phyloP scores from a whole-genome alignment of 2,329 filamentous ascomycete genomes.

The Bisporella sp. region DNA sequence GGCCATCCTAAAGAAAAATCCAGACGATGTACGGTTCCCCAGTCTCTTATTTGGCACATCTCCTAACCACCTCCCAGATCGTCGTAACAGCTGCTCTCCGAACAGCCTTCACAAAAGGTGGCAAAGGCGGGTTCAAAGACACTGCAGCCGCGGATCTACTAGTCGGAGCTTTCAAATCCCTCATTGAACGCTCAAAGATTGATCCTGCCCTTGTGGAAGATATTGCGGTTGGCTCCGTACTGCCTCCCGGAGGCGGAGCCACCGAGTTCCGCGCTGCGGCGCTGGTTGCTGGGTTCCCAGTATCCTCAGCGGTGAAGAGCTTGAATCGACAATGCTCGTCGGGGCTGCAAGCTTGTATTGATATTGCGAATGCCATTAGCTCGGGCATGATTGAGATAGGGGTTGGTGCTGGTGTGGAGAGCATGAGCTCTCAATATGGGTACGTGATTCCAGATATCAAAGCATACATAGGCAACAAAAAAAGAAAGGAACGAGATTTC shows the following conservation, averaged over 20 bases:
- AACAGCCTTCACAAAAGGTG: conserved; percentile 86
- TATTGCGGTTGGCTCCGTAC: conserved; percentile 83
- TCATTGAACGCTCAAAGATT: conserved; percentile 81
- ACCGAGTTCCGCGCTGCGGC: conserved; percentile 94
- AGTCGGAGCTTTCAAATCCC: conserved; percentile 70
- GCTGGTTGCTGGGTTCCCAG: conserved; percentile 85
- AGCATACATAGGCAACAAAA: no score
- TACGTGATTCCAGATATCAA: conserved; percentile 32
- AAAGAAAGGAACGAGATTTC: background rate
- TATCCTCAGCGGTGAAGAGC: conserved; percentile 73
- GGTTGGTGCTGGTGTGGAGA: conserved; percentile 91
- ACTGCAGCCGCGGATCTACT: conserved; percentile 82
- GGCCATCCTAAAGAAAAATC: conserved; percentile 53
- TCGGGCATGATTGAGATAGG: conserved; percentile 92
- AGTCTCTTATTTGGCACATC: background rate
- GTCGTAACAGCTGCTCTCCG: conserved; percentile 91
- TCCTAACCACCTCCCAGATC: conserved; percentile 40
- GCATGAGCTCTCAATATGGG: conserved; percentile 92
- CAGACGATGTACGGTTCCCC: conserved; percentile 51
- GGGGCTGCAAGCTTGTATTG: conserved; percentile 85
- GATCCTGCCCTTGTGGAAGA: conserved; percentile 86
- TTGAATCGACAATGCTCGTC: conserved; percentile 94
- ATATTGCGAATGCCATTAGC: conserved; percentile 89
- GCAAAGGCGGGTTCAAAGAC: conserved; percentile 93
- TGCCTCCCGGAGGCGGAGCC: conserved; percentile 87